Evolutionary conservation across 768 basidiomycete genomes (phyloP), one percentile per base, ranked within the genome.

Genomic region (Mycena galericulata): DNA sequence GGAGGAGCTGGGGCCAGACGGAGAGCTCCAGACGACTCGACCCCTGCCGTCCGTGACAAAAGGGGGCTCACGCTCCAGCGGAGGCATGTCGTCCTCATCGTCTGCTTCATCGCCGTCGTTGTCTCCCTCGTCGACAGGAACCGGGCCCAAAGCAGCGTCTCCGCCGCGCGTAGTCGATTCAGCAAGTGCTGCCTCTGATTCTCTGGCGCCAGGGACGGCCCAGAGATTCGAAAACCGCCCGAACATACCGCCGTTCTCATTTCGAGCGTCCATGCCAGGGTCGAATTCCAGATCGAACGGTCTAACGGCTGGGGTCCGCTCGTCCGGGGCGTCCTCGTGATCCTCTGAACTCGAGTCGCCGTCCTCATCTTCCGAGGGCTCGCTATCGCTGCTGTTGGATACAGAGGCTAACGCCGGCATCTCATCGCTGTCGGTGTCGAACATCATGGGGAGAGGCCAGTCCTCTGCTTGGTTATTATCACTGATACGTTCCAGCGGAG

Each of bases 21-120:
- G 46, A 75, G 80, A 38, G 12, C 80, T 84, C 76, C 84, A 83
- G 20, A 90, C 86, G 24, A 90, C 89, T 62, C 89, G 81, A 11
- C 89, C 89, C 50, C 90, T 82, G 29, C 89, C 89, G 75, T 91
- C 90, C 17, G 90, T 90, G 65, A 88, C 80, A 72, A 90, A 90
- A 9, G 86, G 84, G 32, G 88, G 87, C 30, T 84, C 82, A 20
- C 17, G 70, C 65, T 61, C 65, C 50, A 53, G 62, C 69, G 63
- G 70, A 62, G 36, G 68, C 69, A 26, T 69, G 9, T 74, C 77
- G 4, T 72, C 68, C 51, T 75, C 79, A 40, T 62, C 60, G 30
- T 63, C 62, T 18, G 64, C 71, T 15, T 72, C 73, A 27, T 65
- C 72, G 15, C 68, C 72, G 18, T 73, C 74, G 32, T 50, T 69